Conservation (phyloP, 2,329 filamentous ascomycete species). For the Esteya vermicola region DNA sequence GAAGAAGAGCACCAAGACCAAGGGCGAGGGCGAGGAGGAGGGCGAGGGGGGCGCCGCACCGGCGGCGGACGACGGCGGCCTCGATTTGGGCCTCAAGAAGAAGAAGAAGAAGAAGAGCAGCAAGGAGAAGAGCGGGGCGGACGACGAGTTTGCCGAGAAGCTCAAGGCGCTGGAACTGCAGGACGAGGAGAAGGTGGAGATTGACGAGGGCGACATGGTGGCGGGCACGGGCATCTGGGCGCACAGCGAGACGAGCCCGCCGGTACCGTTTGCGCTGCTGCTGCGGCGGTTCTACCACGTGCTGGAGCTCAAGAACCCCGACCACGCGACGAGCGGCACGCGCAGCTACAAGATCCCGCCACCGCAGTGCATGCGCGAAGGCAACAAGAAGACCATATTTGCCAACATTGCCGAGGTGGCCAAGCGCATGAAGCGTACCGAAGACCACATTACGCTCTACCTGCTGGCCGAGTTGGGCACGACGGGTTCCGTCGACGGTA, state of each 20-base stretch:
- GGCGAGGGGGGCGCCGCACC: slow-evolving; percentile 29
- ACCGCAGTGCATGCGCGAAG: slow-evolving; percentile 96
- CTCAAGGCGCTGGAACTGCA: slow-evolving; percentile 48
- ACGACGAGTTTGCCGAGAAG: slow-evolving; percentile 46
- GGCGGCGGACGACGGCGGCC: slow-evolving; percentile 44
- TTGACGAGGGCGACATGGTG: slow-evolving; percentile 59
- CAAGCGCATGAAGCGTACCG: slow-evolving; percentile 97
- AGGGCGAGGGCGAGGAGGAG: slow-evolving; percentile 28
- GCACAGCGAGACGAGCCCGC: slow-evolving; percentile 59
- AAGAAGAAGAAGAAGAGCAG: slow-evolving; percentile 64
- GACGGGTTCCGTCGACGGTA: slow-evolving; percentile 86
- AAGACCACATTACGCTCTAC: slow-evolving; percentile 95
- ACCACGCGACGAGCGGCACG: slow-evolving; percentile 74
- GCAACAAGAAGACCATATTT: slow-evolving; percentile 99
- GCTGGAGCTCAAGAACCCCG: slow-evolving; percentile 90
- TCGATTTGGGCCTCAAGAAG: slow-evolving; percentile 45
- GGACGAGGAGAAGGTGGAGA: slow-evolving; percentile 45
- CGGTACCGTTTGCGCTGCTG: slow-evolving; percentile 74
- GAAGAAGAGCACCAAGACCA: slow-evolving; percentile 31
- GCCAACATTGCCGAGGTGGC: slow-evolving; percentile 98
- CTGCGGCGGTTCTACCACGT: slow-evolving; percentile 89
- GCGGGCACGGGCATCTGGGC: slow-evolving; percentile 82
- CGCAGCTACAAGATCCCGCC: slow-evolving; percentile 99
- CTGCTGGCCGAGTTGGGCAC: slow-evolving; percentile 97
- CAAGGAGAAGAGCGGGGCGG: slow-evolving; percentile 18